Percentiles rank a stretch among this genome's conserved stretches.
These are phyloP conservation scores for Tulasnella sp. DNA, from an alignment of 768 basidiomycete genomes.

Conservation along the genomic window DNA sequence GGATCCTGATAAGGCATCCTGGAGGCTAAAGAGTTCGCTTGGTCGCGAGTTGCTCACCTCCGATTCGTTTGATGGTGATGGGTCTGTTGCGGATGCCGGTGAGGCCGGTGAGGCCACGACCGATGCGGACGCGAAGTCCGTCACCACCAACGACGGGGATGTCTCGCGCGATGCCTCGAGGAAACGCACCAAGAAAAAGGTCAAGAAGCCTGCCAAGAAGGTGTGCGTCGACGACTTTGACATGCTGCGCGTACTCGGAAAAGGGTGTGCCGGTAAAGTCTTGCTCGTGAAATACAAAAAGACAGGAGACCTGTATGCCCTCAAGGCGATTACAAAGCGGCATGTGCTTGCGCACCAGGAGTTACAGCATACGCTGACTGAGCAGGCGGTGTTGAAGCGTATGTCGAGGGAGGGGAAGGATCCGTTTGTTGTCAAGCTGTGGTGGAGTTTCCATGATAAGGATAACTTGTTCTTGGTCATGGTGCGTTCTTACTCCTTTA, in stretches of 20 bases:
- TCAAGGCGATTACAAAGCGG: constrained; percentile 97
- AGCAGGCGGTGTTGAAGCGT: constrained; percentile 87
- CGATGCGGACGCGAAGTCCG: constrained; percentile 3
- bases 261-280: constrained; percentile 96
- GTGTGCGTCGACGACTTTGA: constrained; percentile 87
- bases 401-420: constrained; percentile 74
- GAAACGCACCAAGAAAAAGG: constrained; percentile 42
- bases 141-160: constrained; percentile 10
- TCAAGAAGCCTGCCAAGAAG: constrained; percentile 51
- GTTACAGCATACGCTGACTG: constrained; percentile 88
- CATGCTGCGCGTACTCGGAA: constrained; percentile 92
- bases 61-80: background rate
- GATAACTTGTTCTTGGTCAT: constrained; percentile 96
- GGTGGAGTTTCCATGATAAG: constrained; percentile 97
- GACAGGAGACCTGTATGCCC: constrained; percentile 63
- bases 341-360: constrained; percentile 96
- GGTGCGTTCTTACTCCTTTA: constrained; percentile 35
- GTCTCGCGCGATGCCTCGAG: constrained; percentile 21
- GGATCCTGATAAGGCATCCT: background rate
- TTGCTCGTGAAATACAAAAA: constrained; percentile 75
- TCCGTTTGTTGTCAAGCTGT: constrained; percentile 90
- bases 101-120: constrained; percentile 1
- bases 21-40: background rate
- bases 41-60: background rate
- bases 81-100: background rate